Conservation (phyloP, 2,329 filamentous ascomycete genomes). For the Lasiodiplodia hormozganensis region DNA sequence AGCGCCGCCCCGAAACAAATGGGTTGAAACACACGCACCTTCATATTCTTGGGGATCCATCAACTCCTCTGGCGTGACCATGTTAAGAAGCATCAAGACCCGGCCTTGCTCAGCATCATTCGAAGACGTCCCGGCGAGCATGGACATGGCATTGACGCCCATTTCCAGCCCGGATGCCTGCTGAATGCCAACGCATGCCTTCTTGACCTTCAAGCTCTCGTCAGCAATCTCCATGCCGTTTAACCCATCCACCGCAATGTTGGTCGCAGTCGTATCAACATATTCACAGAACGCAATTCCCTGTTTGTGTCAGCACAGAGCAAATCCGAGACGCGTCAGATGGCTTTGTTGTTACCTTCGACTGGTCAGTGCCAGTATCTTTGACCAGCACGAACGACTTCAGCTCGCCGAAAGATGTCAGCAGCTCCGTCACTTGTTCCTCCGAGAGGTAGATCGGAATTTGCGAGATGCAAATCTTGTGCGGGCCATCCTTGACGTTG, state of each 20-base stretch:
- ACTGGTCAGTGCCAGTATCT: constrained; percentile 83
- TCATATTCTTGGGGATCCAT: constrained; percentile 95
- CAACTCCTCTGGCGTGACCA: constrained; percentile 96
- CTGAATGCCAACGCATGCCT: constrained; percentile 92
- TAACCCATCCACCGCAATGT: constrained; percentile 86
- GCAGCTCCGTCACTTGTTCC: constrained; percentile 87
- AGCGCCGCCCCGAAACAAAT: constrained; percentile 37
- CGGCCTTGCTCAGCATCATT: constrained; percentile 79
- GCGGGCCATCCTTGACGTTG: constrained; percentile 86
- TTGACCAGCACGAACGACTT: constrained; percentile 92
- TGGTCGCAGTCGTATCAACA: constrained; percentile 75
- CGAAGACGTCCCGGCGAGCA: constrained; percentile 89
- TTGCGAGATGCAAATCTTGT: constrained; percentile 93
- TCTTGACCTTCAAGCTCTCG: constrained; percentile 80
- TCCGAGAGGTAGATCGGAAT: constrained; percentile 88
- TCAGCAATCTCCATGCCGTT: constrained; percentile 95
- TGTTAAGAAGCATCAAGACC: constrained; percentile 93
- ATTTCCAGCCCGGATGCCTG: constrained; percentile 92
- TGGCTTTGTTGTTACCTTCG: constrained; percentile 67
- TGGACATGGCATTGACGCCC: constrained; percentile 96
- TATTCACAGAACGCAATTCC: constrained; percentile 98
- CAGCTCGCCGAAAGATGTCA: constrained; percentile 89
- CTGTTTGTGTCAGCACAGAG: constrained; percentile 53
- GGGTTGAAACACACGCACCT: constrained; percentile 61
- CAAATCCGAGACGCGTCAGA: constrained; percentile 31